These are phyloP conservation scores for Globisporangium camurandrum DNA, from an alignment of 352 stramenopile genomes.

Conservation along the genomic window DNA sequence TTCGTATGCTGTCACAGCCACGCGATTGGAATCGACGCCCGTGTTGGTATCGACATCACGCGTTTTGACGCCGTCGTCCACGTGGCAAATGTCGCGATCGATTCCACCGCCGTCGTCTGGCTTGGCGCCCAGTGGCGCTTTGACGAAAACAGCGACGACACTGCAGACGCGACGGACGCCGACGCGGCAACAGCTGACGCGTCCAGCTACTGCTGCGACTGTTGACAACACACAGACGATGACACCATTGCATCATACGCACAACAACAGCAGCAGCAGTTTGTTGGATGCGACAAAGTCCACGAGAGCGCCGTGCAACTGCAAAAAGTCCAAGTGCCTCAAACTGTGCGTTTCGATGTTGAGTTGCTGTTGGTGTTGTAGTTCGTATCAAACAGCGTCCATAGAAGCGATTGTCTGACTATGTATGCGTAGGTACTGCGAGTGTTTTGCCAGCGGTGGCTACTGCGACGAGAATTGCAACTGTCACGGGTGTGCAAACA, in stretches of 20 bases:
- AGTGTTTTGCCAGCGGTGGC: constrained; percentile 91
- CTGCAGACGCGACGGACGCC: constrained; percentile 1
- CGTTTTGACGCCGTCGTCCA: constrained; percentile 12
- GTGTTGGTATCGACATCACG: background rate
- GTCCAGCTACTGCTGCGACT: too few relatives aligned
- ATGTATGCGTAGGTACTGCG: constrained; percentile 72
- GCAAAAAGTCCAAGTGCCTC: constrained; percentile 97
- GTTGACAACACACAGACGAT: background rate
- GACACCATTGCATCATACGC: background rate
- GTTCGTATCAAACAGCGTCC: background rate
- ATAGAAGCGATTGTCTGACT: background rate
- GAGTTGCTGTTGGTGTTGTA: background rate
- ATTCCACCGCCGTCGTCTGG: constrained; percentile 12
- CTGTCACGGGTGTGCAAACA: constrained; percentile 91
- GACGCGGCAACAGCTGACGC: too few relatives aligned
- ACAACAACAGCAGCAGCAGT: background rate
- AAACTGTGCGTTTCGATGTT: constrained; percentile 72
- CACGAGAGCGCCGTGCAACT: constrained; percentile 90
- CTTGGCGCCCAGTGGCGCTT: constrained; percentile 1
- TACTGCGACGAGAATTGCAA: constrained; percentile 92
- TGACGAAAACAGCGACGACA: background rate
- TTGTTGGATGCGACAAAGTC: constrained; percentile 3
- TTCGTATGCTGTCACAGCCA: too few relatives aligned
- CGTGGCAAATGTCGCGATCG: constrained; percentile 13
- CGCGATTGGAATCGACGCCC: constrained; percentile 4